Percentiles rank a stretch among this genome's conserved stretches.
Conservation (phyloP, 2,329 filamentous ascomycete species). For the Ceratocystis colombiana region DNA sequence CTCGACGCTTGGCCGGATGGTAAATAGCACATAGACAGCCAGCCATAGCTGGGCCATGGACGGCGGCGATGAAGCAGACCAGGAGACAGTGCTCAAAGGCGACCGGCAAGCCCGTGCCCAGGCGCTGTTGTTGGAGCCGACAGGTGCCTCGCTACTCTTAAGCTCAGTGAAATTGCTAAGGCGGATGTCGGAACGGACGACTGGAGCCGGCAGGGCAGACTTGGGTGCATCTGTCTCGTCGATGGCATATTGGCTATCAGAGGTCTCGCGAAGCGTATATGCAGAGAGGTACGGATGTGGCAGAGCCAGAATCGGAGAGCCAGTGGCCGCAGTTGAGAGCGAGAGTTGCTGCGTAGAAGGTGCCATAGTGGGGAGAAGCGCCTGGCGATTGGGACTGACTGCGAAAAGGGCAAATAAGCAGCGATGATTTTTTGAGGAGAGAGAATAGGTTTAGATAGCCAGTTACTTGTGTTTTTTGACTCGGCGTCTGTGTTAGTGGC, state of each 20-base stretch:
- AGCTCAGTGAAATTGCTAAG: conserved; percentile 40
- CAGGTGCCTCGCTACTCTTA: conserved; percentile 41
- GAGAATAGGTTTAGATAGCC: neutral
- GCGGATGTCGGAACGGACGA: conserved; percentile 33
- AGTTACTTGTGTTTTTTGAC: neutral
- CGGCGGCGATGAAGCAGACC: conserved; percentile 37
- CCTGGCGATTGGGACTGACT: neutral
- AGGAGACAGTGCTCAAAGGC: conserved; percentile 39
- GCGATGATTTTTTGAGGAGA: neutral
- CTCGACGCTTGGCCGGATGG: conserved; percentile 41
- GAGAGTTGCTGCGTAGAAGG: conserved; percentile 20
- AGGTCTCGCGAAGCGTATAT: conserved; percentile 36
- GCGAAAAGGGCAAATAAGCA: neutral
- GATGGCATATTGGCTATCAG: conserved; percentile 33
- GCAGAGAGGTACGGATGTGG: conserved; percentile 42
- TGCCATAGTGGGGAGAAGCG: conserved; percentile 12
- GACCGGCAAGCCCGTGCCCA: conserved; percentile 49
- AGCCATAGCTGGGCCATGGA: conserved; percentile 45
- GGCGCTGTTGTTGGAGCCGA: conserved; percentile 44
- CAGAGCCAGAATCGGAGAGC: conserved; percentile 39
- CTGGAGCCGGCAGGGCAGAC: conserved; percentile 30
- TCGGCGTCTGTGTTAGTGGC: neutral
- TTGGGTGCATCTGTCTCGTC: conserved; percentile 29
- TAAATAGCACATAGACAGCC: conserved; percentile 44
- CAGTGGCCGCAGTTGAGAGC: conserved; percentile 28